Conservation (phyloP, 768 basidiomycete genomes). For the Pleurotus tuber-regium region DNA sequence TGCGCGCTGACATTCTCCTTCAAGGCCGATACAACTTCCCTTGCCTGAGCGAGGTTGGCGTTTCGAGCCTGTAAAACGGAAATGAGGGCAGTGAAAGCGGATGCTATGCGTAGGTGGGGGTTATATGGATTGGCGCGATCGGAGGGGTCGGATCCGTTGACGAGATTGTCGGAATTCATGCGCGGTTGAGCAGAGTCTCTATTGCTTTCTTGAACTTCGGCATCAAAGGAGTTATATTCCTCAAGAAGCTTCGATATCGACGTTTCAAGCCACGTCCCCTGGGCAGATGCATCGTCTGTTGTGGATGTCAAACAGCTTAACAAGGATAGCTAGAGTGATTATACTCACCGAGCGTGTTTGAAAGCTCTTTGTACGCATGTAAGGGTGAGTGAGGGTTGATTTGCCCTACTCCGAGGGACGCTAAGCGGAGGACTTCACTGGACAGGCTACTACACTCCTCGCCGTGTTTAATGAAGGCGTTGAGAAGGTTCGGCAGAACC, state of each 20-base stretch:
- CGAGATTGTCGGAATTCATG: too few relatives aligned
- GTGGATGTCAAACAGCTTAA: too few relatives aligned
- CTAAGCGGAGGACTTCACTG: constrained; percentile 42
- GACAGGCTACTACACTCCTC: constrained; percentile 40
- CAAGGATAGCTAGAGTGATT: neutral
- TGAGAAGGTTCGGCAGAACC: constrained; percentile 47
- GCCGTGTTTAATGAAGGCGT: constrained; percentile 44
- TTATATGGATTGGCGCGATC: constrained; percentile 13
- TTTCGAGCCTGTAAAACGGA: constrained; percentile 46
- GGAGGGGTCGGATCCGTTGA: constrained; percentile 18
- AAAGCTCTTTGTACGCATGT: constrained; percentile 38
- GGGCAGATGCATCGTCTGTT: too few relatives aligned
- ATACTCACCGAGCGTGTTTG: constrained; percentile 38
- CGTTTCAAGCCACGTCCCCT: neutral
- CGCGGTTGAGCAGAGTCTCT: too few relatives aligned
- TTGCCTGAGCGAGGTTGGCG: constrained; percentile 45
- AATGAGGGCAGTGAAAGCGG: constrained; percentile 43
- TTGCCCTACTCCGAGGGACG: constrained; percentile 23
- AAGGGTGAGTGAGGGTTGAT: constrained; percentile 38
- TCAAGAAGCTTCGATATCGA: constrained; percentile 6
- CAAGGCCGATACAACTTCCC: constrained; percentile 46
- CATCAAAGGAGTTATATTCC: too few relatives aligned
- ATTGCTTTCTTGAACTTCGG: too few relatives aligned
- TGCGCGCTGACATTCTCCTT: constrained; percentile 47
- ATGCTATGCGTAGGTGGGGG: constrained; percentile 30